Evolutionary conservation across 441 rosid species (phyloP).

Genomic region (Pelargonium exstipulatum): DNA sequence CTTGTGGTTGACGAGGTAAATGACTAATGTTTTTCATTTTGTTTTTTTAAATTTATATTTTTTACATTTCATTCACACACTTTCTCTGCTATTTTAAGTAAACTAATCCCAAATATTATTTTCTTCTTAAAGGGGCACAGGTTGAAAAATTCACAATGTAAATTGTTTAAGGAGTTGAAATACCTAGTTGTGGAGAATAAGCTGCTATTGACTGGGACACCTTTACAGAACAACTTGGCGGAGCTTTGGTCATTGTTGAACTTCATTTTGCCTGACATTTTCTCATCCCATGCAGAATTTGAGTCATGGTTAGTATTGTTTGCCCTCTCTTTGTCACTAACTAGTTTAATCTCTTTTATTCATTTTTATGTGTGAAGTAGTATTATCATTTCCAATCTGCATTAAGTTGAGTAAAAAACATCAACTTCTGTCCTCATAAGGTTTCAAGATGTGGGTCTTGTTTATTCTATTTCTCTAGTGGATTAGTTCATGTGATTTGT

Average conservation of each 20-base stretch:
- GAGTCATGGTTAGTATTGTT: constrained; percentile 68
- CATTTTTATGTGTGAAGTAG: not conserved
- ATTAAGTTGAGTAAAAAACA: not conserved
- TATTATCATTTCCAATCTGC: not conserved
- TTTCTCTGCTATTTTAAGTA: constrained; percentile 8
- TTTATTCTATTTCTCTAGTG: no score
- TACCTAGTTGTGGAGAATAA: constrained; percentile 55
- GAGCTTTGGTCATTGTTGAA: constrained; percentile 96
- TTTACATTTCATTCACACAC: not conserved
- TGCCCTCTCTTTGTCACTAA: not conserved
- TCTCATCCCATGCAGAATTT: constrained; percentile 87
- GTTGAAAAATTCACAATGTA: constrained; percentile 81
- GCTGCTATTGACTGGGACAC: constrained; percentile 91
- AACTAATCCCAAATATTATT: constrained; percentile 7
- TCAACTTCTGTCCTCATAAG: no score
- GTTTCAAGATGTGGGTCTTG: no score
- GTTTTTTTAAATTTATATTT: not conserved
- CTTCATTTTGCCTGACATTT: constrained; percentile 92
- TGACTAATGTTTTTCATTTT: constrained; percentile 1
- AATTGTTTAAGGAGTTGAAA: constrained; percentile 62
- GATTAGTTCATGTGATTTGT: no score
- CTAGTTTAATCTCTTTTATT: not conserved
- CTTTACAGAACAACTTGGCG: constrained; percentile 86
- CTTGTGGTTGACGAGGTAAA: constrained; percentile 90
- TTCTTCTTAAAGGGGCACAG: constrained; percentile 70